phyloP scores from a whole-genome alignment of 306 rosid species.

The Carpinus viminea region DNA sequence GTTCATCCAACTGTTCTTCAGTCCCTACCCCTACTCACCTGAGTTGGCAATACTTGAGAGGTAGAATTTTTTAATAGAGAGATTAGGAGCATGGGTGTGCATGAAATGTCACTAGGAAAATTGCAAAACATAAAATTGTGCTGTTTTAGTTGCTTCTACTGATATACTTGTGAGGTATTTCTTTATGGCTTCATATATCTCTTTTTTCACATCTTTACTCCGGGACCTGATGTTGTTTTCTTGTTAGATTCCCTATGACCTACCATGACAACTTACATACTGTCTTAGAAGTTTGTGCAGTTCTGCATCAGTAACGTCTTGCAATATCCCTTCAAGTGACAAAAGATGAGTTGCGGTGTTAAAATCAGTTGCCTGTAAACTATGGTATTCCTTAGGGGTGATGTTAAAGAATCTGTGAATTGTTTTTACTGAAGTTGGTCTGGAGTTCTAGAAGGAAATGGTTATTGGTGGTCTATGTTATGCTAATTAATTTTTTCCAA shows the following conservation, averaged over 20 bases:
- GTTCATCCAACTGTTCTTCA: background rate
- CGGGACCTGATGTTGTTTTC: background rate
- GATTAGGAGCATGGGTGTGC: slow-evolving; percentile 4
- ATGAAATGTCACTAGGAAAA: background rate
- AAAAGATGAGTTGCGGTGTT: background rate
- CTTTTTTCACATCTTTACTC: background rate
- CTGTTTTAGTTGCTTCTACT: background rate
- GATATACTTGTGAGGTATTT: background rate
- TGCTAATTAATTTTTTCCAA: background rate
- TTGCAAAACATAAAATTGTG: background rate
- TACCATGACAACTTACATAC: background rate
- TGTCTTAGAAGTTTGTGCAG: background rate
- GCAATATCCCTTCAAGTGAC: background rate
- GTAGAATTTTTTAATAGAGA: background rate
- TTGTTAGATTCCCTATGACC: background rate
- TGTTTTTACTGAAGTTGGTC: background rate
- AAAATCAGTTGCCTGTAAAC: background rate
- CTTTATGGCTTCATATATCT: background rate
- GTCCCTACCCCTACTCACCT: background rate
- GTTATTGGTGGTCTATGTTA: background rate
- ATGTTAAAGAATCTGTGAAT: background rate
- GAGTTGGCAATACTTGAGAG: slow-evolving; percentile 1
- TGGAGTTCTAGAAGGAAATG: background rate
- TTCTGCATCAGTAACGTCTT: background rate
- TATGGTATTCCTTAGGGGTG: background rate